These are phyloP conservation scores for Trichoderma aggressivum DNA, from an alignment of 2,329 filamentous ascomycete genomes.

Conservation along the genomic window DNA sequence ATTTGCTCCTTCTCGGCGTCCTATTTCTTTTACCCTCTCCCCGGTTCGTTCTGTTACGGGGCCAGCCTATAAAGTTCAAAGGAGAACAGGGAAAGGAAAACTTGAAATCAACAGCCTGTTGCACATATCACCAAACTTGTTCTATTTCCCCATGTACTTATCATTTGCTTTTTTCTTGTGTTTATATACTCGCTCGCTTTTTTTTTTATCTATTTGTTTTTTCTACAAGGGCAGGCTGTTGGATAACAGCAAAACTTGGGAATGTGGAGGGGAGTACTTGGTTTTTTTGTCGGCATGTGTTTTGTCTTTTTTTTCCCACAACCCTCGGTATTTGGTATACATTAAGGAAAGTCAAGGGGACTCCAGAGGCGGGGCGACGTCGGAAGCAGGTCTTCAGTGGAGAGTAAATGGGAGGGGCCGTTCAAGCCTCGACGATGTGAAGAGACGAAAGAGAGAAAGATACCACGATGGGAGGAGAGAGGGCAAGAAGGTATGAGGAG, in stretches of 20 bases:
- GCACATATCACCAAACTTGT: slow-evolving; percentile 11
- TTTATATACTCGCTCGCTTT: slow-evolving; percentile 16
- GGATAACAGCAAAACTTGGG: slow-evolving; percentile 13
- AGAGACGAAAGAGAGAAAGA: slow-evolving; percentile 13
- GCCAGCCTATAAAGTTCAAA: not conserved
- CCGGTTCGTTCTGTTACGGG: not conserved
- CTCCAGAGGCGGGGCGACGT: not conserved
- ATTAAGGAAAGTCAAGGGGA: not conserved
- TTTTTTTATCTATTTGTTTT: slow-evolving; percentile 18
- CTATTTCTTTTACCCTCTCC: not conserved
- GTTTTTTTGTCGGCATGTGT: slow-evolving; percentile 2
- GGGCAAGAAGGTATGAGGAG: not conserved
- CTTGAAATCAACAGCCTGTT: not conserved
- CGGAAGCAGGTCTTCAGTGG: slow-evolving; percentile 19
- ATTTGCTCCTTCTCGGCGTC: not conserved
- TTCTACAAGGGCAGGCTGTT: slow-evolving; percentile 7
- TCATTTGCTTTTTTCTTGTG: slow-evolving; percentile 20
- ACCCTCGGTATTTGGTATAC: slow-evolving; percentile 1
- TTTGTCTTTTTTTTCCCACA: not conserved
- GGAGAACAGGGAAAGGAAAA: not conserved
- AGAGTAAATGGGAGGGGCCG: not conserved
- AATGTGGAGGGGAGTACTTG: not conserved
- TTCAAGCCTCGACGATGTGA: not conserved
- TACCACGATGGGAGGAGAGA: slow-evolving; percentile 8
- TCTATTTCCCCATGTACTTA: slow-evolving; percentile 21